phyloP scores from a whole-genome alignment of 2,329 filamentous ascomycete genomes.

The Aspergillus floridensis region DNA sequence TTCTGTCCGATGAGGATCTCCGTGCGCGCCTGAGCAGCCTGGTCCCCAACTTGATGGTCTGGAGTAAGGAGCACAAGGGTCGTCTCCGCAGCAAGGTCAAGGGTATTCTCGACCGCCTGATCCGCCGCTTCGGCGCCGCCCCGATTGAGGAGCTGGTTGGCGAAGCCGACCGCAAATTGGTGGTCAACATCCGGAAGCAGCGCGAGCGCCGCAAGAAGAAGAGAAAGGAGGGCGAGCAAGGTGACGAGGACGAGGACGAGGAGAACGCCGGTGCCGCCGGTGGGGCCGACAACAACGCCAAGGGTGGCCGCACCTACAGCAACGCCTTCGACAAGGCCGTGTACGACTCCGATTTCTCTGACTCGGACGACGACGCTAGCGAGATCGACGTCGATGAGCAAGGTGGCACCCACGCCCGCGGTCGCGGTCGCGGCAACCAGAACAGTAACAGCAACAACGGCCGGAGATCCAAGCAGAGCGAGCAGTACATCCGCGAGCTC shows the following conservation, averaged over 20 bases:
- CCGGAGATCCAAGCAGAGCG: constrained; percentile 47
- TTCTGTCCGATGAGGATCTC: constrained; percentile 75
- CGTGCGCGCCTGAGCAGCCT: constrained; percentile 71
- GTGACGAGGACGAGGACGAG: constrained; percentile 56
- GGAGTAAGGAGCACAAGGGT: constrained; percentile 97
- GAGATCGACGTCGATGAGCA: constrained; percentile 42
- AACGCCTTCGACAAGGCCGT: constrained; percentile 27
- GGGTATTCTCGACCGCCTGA: constrained; percentile 93
- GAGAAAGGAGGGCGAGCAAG: constrained; percentile 66
- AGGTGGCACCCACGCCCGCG: constrained; percentile 32
- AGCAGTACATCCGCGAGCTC: constrained; percentile 82
- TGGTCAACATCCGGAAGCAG: constrained; percentile 92
- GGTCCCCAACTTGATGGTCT: constrained; percentile 87
- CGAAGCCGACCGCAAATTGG: constrained; percentile 81
- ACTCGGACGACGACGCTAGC: constrained; percentile 62
- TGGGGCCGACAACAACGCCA: constrained; percentile 22
- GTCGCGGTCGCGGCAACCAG: constrained; percentile 21
- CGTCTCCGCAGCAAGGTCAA: constrained; percentile 97
- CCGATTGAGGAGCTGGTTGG: constrained; percentile 76
- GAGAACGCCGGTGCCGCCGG: constrained; percentile 49
- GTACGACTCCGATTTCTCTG: constrained; percentile 92
- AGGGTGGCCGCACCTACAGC: constrained; percentile 15
- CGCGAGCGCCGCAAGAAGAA: constrained; percentile 87
- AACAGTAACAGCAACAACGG: constrained; percentile 35
- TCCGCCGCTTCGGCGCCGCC: constrained; percentile 84